A percentile compares a stretch with the other conserved stretches of the same genome.
Evolutionary conservation across 345 rosid genomes (phyloP).

Genomic region (Aethionema arabicum): DNA sequence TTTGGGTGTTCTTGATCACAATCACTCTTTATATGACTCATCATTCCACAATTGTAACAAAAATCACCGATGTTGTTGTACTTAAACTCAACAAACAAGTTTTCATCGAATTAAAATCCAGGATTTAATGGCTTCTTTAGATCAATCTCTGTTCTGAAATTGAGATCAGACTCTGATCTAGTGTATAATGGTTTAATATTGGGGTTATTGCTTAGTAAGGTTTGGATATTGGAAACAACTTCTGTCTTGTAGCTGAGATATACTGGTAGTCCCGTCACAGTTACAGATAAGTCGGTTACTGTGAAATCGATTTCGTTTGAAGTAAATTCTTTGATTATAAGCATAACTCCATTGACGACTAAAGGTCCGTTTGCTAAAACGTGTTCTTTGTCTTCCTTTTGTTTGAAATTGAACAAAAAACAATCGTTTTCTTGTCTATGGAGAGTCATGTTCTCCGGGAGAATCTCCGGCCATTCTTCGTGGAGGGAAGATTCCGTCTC

Average conservation of each 20-base stretch:
- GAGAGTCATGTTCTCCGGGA: slow-evolving; percentile 24
- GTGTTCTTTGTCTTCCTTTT: no score
- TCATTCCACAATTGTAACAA: no score
- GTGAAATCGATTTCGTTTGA: no score
- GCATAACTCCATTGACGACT: no score
- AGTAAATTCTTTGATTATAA: no score
- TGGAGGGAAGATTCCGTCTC: slow-evolving; percentile 23
- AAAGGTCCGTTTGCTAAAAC: no score
- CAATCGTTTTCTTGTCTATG: not conserved
- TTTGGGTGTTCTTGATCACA: slow-evolving; percentile 2
- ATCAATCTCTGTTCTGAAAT: not conserved
- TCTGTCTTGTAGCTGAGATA: not conserved
- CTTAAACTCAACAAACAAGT: no score
- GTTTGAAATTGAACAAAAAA: slow-evolving; percentile 23
- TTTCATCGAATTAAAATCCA: no score
- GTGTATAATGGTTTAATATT: no score
- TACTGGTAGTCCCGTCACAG: slow-evolving; percentile 10
- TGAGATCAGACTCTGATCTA: not conserved
- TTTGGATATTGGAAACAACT: not conserved
- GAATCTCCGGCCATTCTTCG: slow-evolving; percentile 18
- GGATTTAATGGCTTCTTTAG: no score
- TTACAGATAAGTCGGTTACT: slow-evolving; percentile 1
- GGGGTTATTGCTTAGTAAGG: not conserved
- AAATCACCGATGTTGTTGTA: no score
- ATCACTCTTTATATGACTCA: not conserved